Conservation (phyloP, 345 rosid genomes). For the Gossypium mustelinum region DNA sequence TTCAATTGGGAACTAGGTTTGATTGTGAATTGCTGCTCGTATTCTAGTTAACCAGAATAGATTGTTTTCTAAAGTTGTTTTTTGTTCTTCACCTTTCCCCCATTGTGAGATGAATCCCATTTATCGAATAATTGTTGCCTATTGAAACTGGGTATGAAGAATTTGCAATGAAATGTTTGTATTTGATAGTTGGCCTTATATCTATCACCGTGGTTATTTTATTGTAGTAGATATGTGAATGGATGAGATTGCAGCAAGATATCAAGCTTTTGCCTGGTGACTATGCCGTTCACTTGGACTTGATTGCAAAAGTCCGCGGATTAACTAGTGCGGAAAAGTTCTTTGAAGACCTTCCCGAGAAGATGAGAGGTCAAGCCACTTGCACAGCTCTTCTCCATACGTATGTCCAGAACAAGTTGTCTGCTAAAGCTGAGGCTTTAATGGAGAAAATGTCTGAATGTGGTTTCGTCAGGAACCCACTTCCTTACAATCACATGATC, state of each 20-base stretch:
- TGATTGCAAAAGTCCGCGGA: slow-evolving; percentile 76
- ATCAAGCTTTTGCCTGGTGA: slow-evolving; percentile 78
- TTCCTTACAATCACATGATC: slow-evolving; percentile 79
- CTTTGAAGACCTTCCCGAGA: slow-evolving; percentile 77
- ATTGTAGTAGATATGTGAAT: slow-evolving; percentile 81
- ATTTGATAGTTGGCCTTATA: not conserved
- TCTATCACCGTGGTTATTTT: slow-evolving; percentile 8
- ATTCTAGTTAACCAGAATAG: not conserved
- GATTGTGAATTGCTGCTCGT: not conserved
- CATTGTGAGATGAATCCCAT: not conserved
- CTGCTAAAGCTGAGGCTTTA: slow-evolving; percentile 69
- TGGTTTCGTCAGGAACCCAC: slow-evolving; percentile 52
- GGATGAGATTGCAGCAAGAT: slow-evolving; percentile 77
- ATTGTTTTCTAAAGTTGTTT: not conserved
- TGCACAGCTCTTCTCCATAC: slow-evolving; percentile 83
- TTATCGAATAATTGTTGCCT: not conserved
- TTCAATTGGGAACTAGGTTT: not conserved
- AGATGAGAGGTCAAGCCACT: slow-evolving; percentile 56
- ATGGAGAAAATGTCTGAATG: slow-evolving; percentile 75
- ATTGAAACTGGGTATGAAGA: not conserved
- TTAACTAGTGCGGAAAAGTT: slow-evolving; percentile 81
- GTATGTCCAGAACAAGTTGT: slow-evolving; percentile 53
- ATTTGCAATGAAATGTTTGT: not conserved
- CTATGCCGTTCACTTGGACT: slow-evolving; percentile 85
- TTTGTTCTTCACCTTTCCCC: not conserved